A percentile compares a stretch with the other conserved stretches of the same genome.
phyloP scores from a whole-genome alignment of 495 filamentous ascomycete species.

The Penicillium samsonianum region DNA sequence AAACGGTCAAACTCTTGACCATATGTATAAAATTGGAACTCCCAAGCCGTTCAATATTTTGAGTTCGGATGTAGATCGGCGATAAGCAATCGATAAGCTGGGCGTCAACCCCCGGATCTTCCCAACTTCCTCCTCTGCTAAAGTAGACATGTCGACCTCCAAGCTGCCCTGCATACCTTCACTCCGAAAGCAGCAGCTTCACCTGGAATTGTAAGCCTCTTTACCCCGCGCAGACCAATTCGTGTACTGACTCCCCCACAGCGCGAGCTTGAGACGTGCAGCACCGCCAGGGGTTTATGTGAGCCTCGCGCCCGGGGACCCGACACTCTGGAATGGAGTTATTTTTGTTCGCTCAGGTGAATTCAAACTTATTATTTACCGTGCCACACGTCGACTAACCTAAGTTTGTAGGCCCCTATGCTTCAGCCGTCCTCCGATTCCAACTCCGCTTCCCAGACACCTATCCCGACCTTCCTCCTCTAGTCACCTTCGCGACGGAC shows the following conservation, averaged over 20 bases:
- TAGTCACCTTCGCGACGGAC: conserved; percentile 84
- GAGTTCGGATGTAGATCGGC: neutral
- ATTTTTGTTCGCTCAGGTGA: conserved; percentile 86
- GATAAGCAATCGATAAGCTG: conserved; percentile 11
- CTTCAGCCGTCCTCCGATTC: conserved; percentile 84
- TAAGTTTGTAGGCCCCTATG: conserved; percentile 70
- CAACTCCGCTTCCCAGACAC: conserved; percentile 79
- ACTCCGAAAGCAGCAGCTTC: conserved; percentile 64
- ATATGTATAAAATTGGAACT: no score
- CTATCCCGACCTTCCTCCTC: conserved; percentile 78
- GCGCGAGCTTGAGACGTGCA: conserved; percentile 76
- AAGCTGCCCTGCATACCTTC: conserved; percentile 47
- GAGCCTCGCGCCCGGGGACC: conserved; percentile 77
- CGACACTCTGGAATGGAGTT: conserved; percentile 82
- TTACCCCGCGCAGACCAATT: neutral
- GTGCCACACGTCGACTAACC: neutral
- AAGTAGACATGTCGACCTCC: conserved; percentile 42
- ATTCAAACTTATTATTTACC: conserved; percentile 11
- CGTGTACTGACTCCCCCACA: conserved; percentile 34
- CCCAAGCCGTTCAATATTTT: no score
- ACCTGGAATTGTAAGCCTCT: conserved; percentile 71
- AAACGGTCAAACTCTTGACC: no score
- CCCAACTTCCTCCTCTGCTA: neutral
- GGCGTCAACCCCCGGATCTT: neutral
- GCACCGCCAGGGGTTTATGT: conserved; percentile 85